Evolutionary conservation across 2,329 filamentous ascomycete species (phyloP).

Genomic region (Pleoardoris graminearum): DNA sequence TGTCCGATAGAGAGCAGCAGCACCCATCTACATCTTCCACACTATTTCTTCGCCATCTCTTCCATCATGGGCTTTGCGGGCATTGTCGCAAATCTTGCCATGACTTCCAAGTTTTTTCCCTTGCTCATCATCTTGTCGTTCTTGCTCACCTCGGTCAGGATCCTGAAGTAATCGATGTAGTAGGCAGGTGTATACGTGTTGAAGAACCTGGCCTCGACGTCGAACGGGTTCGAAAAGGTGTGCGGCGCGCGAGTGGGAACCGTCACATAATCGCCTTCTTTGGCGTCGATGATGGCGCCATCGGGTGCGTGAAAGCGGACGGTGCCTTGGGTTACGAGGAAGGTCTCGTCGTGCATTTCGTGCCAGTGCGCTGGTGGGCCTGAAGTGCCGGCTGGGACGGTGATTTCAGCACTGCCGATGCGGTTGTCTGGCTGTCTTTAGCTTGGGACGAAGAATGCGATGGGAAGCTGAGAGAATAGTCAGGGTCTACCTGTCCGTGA

Average conservation of each 20-base stretch:
- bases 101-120: constrained; percentile 54
- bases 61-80: constrained; percentile 47
- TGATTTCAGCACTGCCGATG: constrained; percentile 54
- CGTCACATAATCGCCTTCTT: constrained; percentile 58
- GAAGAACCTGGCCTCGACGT: constrained; percentile 59
- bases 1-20: too few relatives aligned
- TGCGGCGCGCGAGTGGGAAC: constrained; percentile 60
- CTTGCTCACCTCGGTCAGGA: constrained; percentile 52
- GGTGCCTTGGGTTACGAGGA: constrained; percentile 57
- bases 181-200: constrained; percentile 62
- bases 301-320: constrained; percentile 57
- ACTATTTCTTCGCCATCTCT: constrained; percentile 24
- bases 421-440: constrained; percentile 48
- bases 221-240: constrained; percentile 60
- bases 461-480: background rate
- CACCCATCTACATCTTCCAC: too few relatives aligned
- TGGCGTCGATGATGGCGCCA: constrained; percentile 52
- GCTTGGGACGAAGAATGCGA: background rate
- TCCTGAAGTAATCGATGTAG: constrained; percentile 62
- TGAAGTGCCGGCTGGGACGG: constrained; percentile 51
- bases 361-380: constrained; percentile 59
- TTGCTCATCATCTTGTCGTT: constrained; percentile 52
- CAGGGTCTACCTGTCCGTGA: constrained; percentile 49
- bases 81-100: constrained; percentile 56
- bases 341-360: constrained; percentile 61